Percentiles rank a stretch among this genome's conserved stretches.
phyloP scores from a whole-genome alignment of 1,139 yeast species.

The Insectozyma bohioensis region DNA sequence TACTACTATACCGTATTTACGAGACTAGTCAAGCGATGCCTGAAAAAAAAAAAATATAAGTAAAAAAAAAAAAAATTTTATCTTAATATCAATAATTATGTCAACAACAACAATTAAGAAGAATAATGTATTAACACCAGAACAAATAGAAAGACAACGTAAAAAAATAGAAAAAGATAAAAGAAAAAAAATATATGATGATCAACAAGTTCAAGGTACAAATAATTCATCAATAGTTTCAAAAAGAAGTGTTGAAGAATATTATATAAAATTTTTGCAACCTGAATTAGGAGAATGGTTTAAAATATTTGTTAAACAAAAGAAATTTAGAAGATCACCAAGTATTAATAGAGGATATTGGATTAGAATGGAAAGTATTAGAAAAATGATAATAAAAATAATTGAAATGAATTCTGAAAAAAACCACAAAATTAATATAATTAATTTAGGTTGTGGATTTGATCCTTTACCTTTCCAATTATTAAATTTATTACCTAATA shows the following conservation, averaged over 20 bases:
- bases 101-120: slow-evolving; percentile 2
- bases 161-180: slow-evolving; percentile 49
- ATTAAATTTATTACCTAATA: slow-evolving; percentile 21
- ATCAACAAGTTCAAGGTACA: slow-evolving; percentile 74
- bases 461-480: slow-evolving; percentile 77
- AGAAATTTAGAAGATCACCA: slow-evolving; percentile 61
- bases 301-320: slow-evolving; percentile 65
- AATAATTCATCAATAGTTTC: slow-evolving; percentile 83
- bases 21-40: no score
- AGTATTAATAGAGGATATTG: slow-evolving; percentile 84
- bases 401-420: slow-evolving; percentile 21
- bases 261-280: slow-evolving; percentile 48
- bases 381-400: slow-evolving; percentile 49
- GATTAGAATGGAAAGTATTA: slow-evolving; percentile 74
- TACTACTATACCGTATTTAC: background rate
- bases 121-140: background rate
- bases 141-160: slow-evolving; percentile 22
- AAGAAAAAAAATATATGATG: slow-evolving; percentile 52
- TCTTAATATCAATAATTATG: background rate
- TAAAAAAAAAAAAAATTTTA: slow-evolving; percentile 1
- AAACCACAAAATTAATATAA: slow-evolving; percentile 39
- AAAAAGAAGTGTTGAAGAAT: slow-evolving; percentile 72
- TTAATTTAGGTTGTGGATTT: slow-evolving; percentile 82
- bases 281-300: slow-evolving; percentile 53
- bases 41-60: background rate